A percentile compares a stretch with the other conserved stretches of the same genome.
Evolutionary conservation across 2,329 filamentous ascomycete species (phyloP).

Genomic region (Arthroderma sp.): DNA sequence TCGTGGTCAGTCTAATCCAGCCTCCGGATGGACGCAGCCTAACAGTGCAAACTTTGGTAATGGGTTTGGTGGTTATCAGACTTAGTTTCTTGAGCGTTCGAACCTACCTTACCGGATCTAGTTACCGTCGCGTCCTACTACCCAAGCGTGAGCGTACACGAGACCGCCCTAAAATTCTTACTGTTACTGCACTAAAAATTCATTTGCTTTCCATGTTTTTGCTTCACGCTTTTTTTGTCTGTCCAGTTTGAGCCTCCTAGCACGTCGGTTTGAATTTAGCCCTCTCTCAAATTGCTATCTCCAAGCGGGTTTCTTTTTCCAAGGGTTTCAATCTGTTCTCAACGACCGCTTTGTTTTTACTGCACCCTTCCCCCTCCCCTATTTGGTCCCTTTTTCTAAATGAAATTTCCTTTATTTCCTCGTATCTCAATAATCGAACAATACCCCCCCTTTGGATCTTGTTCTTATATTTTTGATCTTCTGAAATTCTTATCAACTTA

Average conservation of each 20-base stretch:
- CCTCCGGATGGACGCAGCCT: slow-evolving; percentile 37
- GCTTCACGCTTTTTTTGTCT: no score
- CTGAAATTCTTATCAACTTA: not conserved
- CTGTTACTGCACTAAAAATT: no score
- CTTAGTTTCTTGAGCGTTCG: slow-evolving; percentile 19
- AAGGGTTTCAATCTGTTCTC: slow-evolving; percentile 8
- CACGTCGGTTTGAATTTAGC: no score
- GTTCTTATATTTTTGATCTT: not conserved
- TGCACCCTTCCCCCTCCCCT: no score
- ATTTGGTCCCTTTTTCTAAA: slow-evolving; percentile 20
- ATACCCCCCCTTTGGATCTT: slow-evolving; percentile 21
- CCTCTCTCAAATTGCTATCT: slow-evolving; percentile 8
- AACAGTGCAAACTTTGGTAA: slow-evolving; percentile 34
- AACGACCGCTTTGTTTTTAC: slow-evolving; percentile 16
- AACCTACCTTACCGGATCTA: no score
- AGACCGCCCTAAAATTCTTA: no score
- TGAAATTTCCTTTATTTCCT: slow-evolving; percentile 27
- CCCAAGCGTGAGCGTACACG: no score
- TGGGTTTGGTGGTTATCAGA: slow-evolving; percentile 48
- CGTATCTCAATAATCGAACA: slow-evolving; percentile 20
- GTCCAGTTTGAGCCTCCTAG: no score
- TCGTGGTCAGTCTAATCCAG: slow-evolving; percentile 50
- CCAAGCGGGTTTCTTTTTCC: slow-evolving; percentile 22
- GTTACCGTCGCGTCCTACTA: no score
- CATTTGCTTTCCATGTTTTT: no score